These are phyloP conservation scores for Plasmodium inui DNA, from an alignment of 169 alveolate species.

Conservation along the genomic window DNA sequence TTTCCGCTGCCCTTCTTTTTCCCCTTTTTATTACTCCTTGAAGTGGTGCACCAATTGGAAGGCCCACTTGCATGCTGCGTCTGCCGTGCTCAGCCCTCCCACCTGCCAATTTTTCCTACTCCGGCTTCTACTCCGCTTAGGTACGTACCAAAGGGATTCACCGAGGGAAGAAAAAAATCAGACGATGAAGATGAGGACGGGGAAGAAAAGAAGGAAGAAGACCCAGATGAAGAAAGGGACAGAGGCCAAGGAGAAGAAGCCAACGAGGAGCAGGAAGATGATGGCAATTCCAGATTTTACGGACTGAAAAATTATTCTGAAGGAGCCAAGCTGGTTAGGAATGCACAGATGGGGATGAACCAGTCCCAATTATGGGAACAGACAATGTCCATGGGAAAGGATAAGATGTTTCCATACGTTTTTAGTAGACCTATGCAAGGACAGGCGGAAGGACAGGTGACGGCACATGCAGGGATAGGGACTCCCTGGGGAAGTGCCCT, in stretches of 20 bases:
- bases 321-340: conserved; percentile 34
- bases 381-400: conserved; percentile 5
- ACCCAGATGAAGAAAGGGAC: neutral
- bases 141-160: conserved; percentile 79
- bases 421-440: conserved; percentile 77
- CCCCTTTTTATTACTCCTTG: neutral
- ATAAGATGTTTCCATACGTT: conserved; percentile 13
- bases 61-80: neutral
- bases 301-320: neutral
- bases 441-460: neutral
- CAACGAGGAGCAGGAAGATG: neutral
- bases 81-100: neutral
- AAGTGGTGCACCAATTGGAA: neutral
- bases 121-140: conserved; percentile 39
- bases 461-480: neutral
- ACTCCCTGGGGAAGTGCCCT: neutral
- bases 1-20: neutral
- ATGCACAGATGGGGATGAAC: neutral
- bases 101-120: neutral
- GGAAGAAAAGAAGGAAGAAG: neutral
- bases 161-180: neutral
- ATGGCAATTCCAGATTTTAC: neutral
- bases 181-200: neutral
- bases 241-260: neutral
- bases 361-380: neutral